Evolutionary conservation across 805 yeast genomes (phyloP).

Genomic region (Torulaspora maleeae): DNA sequence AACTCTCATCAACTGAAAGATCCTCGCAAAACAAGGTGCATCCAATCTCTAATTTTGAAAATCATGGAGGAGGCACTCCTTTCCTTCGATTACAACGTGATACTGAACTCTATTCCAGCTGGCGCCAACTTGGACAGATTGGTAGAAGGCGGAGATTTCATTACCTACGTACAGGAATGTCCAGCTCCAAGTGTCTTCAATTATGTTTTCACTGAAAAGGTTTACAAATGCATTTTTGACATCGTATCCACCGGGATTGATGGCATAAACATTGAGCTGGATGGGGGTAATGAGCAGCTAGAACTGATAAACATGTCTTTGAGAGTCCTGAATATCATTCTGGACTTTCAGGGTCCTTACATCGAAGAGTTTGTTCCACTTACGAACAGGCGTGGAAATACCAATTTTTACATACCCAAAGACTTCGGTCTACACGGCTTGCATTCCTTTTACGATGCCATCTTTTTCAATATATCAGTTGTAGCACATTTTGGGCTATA

Average conservation of each 20-base stretch:
- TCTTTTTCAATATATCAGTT: constrained; percentile 63
- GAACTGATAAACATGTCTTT: constrained; percentile 42
- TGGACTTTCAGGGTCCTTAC: constrained; percentile 56
- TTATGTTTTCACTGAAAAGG: constrained; percentile 55
- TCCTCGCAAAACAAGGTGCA: constrained; percentile 34
- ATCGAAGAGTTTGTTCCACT: constrained; percentile 40
- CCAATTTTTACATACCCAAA: constrained; percentile 30
- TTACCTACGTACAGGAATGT: constrained; percentile 53
- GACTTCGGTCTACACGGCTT: constrained; percentile 54
- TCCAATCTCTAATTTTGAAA: constrained; percentile 53
- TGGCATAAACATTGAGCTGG: constrained; percentile 33
- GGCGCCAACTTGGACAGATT: constrained; percentile 48
- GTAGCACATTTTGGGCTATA: constrained; percentile 73
- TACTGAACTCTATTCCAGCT: constrained; percentile 50
- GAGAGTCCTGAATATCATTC: constrained; percentile 41
- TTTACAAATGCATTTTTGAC: constrained; percentile 51
- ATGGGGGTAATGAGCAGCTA: constrained; percentile 26
- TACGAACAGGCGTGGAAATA: constrained; percentile 30
- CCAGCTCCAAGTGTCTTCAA: constrained; percentile 66
- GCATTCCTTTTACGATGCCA: constrained; percentile 63
- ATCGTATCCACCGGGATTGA: constrained; percentile 61
- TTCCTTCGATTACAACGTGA: constrained; percentile 49
- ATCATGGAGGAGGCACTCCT: constrained; percentile 46
- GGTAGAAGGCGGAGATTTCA: constrained; percentile 43
- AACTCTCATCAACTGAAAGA: constrained; percentile 39